Evolutionary conservation across 208 protist genomes (phyloP), one percentile per base, ranked within the genome.

Genomic region (Wallacemonas sp.): DNA sequence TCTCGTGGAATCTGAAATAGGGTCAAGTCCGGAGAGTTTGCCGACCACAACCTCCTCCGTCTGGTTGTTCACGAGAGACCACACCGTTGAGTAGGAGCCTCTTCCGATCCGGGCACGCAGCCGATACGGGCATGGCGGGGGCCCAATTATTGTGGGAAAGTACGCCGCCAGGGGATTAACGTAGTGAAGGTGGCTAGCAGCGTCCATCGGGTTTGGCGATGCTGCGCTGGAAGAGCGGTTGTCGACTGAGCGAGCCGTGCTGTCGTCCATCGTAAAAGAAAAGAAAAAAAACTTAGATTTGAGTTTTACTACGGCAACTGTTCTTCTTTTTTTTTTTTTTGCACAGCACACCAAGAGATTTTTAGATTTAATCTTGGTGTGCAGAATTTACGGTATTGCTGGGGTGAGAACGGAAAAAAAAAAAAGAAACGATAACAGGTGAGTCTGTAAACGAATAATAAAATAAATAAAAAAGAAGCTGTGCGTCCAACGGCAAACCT

Each of bases 1-100:
- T 22, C 63, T 51, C 42, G 69, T 82, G 9, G 56, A 49, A 39
- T 72, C 79, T 1, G 79, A 74, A 41, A 84, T 68, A 26, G 75
- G 70, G 2, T 66, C 44, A 1, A 79, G 38, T 42, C 79, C 68
- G 11, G 78, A 78, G 0, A 91, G 76, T 66, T 91, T 91, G 8
- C 80, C 84, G n/a, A 82, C 78, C 2, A 86, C 80, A 12, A 66
- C 68, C 27, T 72, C 49, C 17, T 69, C 72, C 0, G 81, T 88
- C 28, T 56, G 58, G 33, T 87, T 88, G 36, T 84, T 69, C 28
- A 86, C 72, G 6, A 91, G 71, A 4, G 74, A 51, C 84, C 84
- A 91, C 9, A 88, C 84, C 0, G 79, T 88, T n/a, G 75, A 76
- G 51, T 77, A 91, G 17, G 75, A 77, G 9, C 84, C 84, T 38